Evolutionary conservation across 106 monocot genomes (phyloP).

Genomic region (Acorus gramineus): DNA sequence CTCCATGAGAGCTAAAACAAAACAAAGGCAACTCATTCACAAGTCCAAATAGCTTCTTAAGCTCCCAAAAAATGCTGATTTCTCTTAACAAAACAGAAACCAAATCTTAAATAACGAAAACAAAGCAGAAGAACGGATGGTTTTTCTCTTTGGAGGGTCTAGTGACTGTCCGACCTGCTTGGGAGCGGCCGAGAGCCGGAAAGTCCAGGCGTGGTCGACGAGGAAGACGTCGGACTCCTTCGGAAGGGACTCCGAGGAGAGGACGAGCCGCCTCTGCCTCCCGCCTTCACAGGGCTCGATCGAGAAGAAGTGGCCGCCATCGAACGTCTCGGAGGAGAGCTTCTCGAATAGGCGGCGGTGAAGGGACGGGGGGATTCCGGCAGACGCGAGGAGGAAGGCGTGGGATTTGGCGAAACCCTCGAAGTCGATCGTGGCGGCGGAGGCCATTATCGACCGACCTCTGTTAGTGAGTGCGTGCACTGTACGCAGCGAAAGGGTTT

Average conservation of each 20-base stretch:
- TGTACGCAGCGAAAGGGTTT: too few relatives aligned
- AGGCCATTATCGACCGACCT: background rate
- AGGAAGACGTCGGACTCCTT: constrained; percentile 77
- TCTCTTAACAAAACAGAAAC: too few relatives aligned
- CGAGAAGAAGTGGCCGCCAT: constrained; percentile 72
- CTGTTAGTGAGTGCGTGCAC: too few relatives aligned
- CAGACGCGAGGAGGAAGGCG: constrained; percentile 66
- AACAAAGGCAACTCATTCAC: too few relatives aligned
- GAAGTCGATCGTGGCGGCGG: constrained; percentile 24
- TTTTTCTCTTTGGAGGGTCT: background rate
- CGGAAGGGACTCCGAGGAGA: constrained; percentile 31
- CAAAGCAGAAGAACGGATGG: too few relatives aligned
- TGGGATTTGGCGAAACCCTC: constrained; percentile 69
- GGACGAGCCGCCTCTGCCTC: constrained; percentile 59
- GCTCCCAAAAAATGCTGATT: too few relatives aligned
- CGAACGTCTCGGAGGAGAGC: constrained; percentile 77
- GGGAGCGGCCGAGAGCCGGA: constrained; percentile 76
- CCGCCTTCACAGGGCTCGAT: constrained; percentile 76
- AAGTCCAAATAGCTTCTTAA: too few relatives aligned
- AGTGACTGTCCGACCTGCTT: constrained; percentile 40
- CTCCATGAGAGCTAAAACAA: too few relatives aligned
- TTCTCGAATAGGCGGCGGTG: constrained; percentile 57
- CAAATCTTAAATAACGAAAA: too few relatives aligned
- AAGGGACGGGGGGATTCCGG: constrained; percentile 67
- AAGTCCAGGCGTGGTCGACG: constrained; percentile 90